phyloP scores from a whole-genome alignment of 2,329 filamentous ascomycete species.

The Ascochyta pisi region DNA sequence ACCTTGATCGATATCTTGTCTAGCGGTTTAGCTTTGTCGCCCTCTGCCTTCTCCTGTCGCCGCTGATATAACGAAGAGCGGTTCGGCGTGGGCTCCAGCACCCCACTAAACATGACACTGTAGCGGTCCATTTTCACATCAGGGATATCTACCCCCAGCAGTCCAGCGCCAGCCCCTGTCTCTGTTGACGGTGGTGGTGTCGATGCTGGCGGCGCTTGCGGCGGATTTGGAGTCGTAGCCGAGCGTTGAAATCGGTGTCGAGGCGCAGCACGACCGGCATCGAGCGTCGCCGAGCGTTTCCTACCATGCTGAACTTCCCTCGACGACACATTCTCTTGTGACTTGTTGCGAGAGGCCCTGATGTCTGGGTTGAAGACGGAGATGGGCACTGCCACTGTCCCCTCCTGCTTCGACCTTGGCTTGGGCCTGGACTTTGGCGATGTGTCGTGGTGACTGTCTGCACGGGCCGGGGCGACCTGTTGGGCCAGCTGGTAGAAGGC shows the following conservation, averaged over 20 bases:
- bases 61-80: slow-evolving; percentile 42
- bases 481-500: slow-evolving; percentile 47
- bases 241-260: slow-evolving; percentile 21
- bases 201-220: not conserved
- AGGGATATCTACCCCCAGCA: slow-evolving; percentile 80
- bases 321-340: slow-evolving; percentile 26
- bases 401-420: slow-evolving; percentile 19
- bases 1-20: slow-evolving; percentile 44
- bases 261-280: slow-evolving; percentile 5
- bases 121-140: slow-evolving; percentile 83
- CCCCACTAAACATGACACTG: slow-evolving; percentile 87
- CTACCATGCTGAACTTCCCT: slow-evolving; percentile 28
- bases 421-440: slow-evolving; percentile 14
- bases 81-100: slow-evolving; percentile 61
- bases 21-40: slow-evolving; percentile 44
- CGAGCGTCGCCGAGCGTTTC: slow-evolving; percentile 17
- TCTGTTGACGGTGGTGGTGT: not conserved
- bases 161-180: slow-evolving; percentile 6
- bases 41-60: slow-evolving; percentile 45
- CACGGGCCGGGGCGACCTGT: slow-evolving; percentile 29
- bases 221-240: slow-evolving; percentile 27
- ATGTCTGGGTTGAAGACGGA: slow-evolving; percentile 41
- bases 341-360: slow-evolving; percentile 37
- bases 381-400: slow-evolving; percentile 32
- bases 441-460: slow-evolving; percentile 43